Evolutionary conservation across 2,329 filamentous ascomycete genomes (phyloP).

Genomic region (Clarireedia monteithiana): DNA sequence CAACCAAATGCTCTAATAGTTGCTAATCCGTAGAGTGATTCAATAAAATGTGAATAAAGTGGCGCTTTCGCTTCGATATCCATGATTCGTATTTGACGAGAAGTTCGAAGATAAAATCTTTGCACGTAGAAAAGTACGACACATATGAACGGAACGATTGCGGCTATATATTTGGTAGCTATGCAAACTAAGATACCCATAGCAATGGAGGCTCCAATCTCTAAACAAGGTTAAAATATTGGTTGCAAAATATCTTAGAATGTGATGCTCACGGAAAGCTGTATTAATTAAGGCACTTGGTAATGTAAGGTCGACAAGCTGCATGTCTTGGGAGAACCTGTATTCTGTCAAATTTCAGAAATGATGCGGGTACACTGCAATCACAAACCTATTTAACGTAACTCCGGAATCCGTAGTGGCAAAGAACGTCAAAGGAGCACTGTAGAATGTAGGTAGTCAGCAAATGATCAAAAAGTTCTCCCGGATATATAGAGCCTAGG

Average conservation of each 20-base stretch:
- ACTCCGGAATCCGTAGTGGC: conserved; percentile 16
- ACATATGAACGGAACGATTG: background rate
- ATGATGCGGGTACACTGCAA: background rate
- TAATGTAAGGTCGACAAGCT: background rate
- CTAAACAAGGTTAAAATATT: conserved; percentile 30
- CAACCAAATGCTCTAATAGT: conserved; percentile 40
- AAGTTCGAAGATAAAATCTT: conserved; percentile 38
- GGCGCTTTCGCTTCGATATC: conserved; percentile 37
- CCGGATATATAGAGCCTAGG: background rate
- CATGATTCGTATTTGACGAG: conserved; percentile 38
- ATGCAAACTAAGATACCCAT: background rate
- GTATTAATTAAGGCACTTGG: conserved; percentile 7
- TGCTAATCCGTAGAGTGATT: conserved; percentile 35
- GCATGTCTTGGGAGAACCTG: conserved; percentile 4
- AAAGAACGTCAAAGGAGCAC: conserved; percentile 32
- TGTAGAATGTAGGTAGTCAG: background rate
- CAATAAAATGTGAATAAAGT: conserved; percentile 37
- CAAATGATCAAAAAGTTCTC: background rate
- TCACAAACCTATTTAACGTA: conserved; percentile 18
- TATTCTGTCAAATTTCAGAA: background rate
- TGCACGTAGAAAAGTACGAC: conserved; percentile 22
- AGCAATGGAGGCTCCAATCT: conserved; percentile 30
- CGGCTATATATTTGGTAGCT: background rate
- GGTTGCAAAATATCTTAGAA: too few relatives aligned
- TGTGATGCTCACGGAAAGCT: conserved; percentile 17